These are phyloP conservation scores for Cephalotrichum gorgonifer DNA, from an alignment of 2,329 filamentous ascomycete species.

Conservation along the genomic window DNA sequence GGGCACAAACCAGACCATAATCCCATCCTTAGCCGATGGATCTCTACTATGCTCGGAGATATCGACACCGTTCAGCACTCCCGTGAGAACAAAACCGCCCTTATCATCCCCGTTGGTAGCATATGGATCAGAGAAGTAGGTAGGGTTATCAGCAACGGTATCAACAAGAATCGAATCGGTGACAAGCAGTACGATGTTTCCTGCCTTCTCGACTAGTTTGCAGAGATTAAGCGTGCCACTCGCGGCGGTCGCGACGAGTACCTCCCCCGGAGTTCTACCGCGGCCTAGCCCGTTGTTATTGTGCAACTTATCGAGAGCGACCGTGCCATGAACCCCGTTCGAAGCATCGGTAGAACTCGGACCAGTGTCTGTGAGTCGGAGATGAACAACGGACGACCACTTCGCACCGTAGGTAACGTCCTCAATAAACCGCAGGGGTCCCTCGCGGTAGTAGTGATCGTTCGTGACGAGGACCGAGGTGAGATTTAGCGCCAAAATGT, in stretches of 20 bases:
- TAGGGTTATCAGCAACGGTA: conserved; percentile 44
- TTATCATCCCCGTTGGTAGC: conserved; percentile 27
- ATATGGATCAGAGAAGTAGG: conserved; percentile 45
- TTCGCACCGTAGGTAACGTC: conserved; percentile 25
- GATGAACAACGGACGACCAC: conserved; percentile 39
- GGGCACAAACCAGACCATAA: conserved; percentile 31
- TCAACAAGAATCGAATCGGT: conserved; percentile 31
- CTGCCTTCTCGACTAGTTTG: conserved; percentile 11
- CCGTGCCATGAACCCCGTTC: conserved; percentile 26
- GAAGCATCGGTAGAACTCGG: conserved; percentile 15
- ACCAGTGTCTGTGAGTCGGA: conserved; percentile 8
- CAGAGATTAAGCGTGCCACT: conserved; percentile 37
- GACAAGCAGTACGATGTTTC: conserved; percentile 25
- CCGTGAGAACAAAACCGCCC: conserved; percentile 42
- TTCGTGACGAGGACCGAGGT: conserved; percentile 48
- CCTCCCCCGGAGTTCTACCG: conserved; percentile 27
- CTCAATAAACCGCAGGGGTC: conserved; percentile 35
- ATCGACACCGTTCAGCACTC: conserved; percentile 29
- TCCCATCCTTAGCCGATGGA: conserved; percentile 25
- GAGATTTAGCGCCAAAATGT: conserved; percentile 37
- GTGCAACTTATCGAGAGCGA: conserved; percentile 33
- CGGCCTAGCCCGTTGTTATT: conserved; percentile 48
- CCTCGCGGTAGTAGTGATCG: conserved; percentile 43
- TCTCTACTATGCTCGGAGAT: conserved; percentile 20
- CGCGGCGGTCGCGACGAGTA: conserved; percentile 30